These are phyloP conservation scores for Astrephomene gubernaculifera DNA, from an alignment of 139 green algal species.

Conservation along the genomic window DNA sequence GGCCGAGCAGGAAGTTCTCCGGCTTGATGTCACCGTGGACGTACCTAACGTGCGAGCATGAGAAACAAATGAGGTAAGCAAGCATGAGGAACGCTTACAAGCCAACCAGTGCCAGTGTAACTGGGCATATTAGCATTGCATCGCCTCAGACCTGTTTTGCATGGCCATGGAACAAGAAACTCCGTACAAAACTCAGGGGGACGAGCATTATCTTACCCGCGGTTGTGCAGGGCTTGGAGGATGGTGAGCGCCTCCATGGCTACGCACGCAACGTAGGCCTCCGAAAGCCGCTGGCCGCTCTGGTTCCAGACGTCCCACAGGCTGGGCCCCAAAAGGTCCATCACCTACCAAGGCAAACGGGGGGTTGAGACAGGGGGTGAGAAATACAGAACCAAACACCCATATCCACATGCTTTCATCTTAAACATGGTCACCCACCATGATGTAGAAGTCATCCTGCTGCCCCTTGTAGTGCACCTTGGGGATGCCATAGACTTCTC, in stretches of 20 bases:
- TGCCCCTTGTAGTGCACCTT: slow-evolving; percentile 98
- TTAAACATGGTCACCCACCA: slow-evolving; percentile 75
- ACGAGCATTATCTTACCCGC: slow-evolving; percentile 88
- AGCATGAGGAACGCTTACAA: too few relatives aligned
- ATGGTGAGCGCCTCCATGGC: slow-evolving; percentile 98
- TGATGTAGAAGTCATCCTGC: slow-evolving; percentile 99
- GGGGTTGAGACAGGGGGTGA: background rate
- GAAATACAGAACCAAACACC: background rate
- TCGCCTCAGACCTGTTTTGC: too few relatives aligned
- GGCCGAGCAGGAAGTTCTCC: slow-evolving; percentile 99
- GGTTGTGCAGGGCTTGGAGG: slow-evolving; percentile 94
- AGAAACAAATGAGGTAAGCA: too few relatives aligned
- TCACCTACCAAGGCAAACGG: slow-evolving; percentile 84
- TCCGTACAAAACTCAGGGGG: too few relatives aligned
- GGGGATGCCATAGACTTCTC: slow-evolving; percentile 90
- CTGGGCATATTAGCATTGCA: too few relatives aligned
- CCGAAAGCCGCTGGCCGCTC: slow-evolving; percentile 84
- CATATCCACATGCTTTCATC: too few relatives aligned
- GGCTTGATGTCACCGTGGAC: slow-evolving; percentile 99
- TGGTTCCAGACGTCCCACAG: slow-evolving; percentile 99
- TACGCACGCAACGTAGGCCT: slow-evolving; percentile 99
- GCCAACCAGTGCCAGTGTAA: too few relatives aligned
- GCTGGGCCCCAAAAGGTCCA: slow-evolving; percentile 98
- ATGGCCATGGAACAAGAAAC: too few relatives aligned
- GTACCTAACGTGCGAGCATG: too few relatives aligned